A percentile compares a stretch with the other conserved stretches of the same genome.
phyloP scores from a whole-genome alignment of 2,329 filamentous ascomycete species.

The Thielaviopsis ethacetica region DNA sequence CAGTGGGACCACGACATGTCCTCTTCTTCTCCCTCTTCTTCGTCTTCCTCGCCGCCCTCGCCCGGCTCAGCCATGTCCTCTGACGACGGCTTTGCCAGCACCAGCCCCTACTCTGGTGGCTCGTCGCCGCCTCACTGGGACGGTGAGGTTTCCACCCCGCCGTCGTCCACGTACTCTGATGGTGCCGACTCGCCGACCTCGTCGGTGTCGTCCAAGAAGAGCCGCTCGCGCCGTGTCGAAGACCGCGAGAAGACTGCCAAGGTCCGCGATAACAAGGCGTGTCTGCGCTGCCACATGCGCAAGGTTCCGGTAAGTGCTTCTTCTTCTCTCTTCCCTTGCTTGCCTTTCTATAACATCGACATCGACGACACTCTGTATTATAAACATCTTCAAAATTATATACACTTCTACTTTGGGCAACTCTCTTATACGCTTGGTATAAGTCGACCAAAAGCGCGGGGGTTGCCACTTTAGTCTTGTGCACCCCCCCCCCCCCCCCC shows the following conservation, averaged over 20 bases:
- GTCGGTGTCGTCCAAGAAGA: neutral
- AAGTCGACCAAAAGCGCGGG: neutral
- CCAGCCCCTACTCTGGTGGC: neutral
- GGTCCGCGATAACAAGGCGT: slow-evolving; percentile 32
- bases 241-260: slow-evolving; percentile 30
- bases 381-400: neutral
- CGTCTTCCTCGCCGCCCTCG: neutral
- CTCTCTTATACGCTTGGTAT: neutral
- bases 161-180: neutral
- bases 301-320: slow-evolving; percentile 30
- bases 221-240: slow-evolving; percentile 14
- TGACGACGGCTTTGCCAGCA: neutral
- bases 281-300: slow-evolving; percentile 30
- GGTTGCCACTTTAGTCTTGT: neutral
- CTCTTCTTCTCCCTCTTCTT: neutral
- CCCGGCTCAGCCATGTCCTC: neutral
- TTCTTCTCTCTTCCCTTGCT: neutral
- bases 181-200: neutral
- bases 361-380: neutral
- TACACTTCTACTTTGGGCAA: neutral
- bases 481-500: neutral
- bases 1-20: neutral
- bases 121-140: neutral
- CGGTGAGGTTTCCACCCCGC: neutral
- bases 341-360: neutral